Evolutionary conservation across 2,329 filamentous ascomycete genomes (phyloP).

Genomic region (Rugonectria rugulosa): DNA sequence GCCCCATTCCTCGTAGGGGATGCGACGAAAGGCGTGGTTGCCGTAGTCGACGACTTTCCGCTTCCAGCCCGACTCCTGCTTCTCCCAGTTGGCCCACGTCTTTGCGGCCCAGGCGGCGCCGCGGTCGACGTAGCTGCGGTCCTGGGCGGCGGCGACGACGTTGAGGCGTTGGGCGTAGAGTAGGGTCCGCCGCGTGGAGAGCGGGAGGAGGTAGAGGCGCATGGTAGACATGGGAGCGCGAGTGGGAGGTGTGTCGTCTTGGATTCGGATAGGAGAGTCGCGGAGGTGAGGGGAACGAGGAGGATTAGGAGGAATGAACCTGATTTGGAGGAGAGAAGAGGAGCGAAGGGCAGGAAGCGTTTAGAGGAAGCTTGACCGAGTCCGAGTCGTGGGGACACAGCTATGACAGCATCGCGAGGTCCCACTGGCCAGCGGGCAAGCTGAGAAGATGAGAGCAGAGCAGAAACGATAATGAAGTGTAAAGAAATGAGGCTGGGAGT

Average conservation of each 20-base stretch:
- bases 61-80: conserved; percentile 86
- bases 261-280: background rate
- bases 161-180: conserved; percentile 87
- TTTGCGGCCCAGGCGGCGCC: conserved; percentile 74
- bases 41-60: conserved; percentile 85
- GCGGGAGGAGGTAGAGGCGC: conserved; percentile 92
- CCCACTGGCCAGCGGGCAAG: conserved; percentile 3
- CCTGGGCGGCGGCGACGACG: conserved; percentile 56
- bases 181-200: conserved; percentile 89
- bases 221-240: conserved; percentile 56
- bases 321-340: background rate
- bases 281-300: background rate
- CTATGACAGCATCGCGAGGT: conserved; percentile 20
- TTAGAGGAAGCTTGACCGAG: background rate
- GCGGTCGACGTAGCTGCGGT: conserved; percentile 69
- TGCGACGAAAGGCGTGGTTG: conserved; percentile 83
- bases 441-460: background rate
- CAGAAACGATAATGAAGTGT: background rate
- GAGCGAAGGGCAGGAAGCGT: background rate
- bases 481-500: background rate
- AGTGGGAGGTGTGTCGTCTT: too few species aligned
- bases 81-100: conserved; percentile 89
- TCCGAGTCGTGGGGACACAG: conserved; percentile 4
- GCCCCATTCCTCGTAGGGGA: conserved; percentile 97
- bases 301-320: background rate